Conservation (phyloP, 129 eudicot genomes). For the Silybum marianum region DNA sequence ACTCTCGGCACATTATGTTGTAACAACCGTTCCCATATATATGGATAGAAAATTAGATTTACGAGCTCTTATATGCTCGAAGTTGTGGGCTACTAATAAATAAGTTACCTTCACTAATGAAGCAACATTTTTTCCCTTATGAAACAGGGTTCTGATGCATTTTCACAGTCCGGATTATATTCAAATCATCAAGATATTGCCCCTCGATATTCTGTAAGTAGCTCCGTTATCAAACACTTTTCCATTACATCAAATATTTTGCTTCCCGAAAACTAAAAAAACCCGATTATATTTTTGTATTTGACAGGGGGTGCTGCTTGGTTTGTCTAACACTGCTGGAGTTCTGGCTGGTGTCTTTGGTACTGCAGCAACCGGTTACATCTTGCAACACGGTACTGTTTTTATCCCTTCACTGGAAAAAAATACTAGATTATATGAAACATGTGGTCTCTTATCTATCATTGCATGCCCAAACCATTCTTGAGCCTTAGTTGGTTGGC, state of each 20-base stretch:
- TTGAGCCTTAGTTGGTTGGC: too few relatives aligned
- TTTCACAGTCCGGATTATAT: conserved; percentile 93
- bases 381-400: conserved; percentile 84
- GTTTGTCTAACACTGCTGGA: conserved; percentile 94
- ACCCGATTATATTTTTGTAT: neutral
- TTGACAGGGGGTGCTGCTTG: conserved; percentile 81
- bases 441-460: neutral
- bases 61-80: neutral
- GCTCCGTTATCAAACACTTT: conserved; percentile 8
- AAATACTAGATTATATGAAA: neutral
- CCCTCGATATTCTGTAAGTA: conserved; percentile 91
- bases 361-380: conserved; percentile 97
- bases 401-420: neutral
- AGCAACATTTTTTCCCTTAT: neutral
- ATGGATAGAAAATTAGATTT: neutral
- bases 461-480: too few relatives aligned
- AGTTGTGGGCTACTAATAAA: neutral
- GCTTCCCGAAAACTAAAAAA: neutral
- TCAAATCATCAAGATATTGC: conserved; percentile 99
- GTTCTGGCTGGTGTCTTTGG: conserved; percentile 96
- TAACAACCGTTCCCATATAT: neutral
- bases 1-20: neutral
- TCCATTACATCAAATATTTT: neutral
- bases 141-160: conserved; percentile 92
- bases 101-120: neutral